Conservation (phyloP, 1,139 yeast species). For the Lipomyces yarrowii region DNA sequence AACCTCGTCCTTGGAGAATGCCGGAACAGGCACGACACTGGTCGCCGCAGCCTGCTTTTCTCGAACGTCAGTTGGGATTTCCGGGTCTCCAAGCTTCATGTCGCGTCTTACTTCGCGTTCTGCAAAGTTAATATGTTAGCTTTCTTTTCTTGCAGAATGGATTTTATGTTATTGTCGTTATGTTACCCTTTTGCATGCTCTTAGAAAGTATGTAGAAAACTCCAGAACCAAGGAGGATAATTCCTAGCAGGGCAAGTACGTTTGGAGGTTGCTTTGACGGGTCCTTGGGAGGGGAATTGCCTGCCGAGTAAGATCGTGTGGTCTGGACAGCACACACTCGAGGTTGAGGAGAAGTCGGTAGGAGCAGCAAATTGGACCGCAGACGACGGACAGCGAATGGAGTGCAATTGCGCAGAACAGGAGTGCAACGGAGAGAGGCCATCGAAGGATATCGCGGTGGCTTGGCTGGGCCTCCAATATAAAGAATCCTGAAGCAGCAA, state of each 20-base stretch:
- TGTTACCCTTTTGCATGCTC: slow-evolving; percentile 21
- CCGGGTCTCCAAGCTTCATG: slow-evolving; percentile 20
- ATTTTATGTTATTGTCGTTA: neutral
- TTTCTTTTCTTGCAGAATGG: neutral
- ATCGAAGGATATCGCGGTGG: neutral
- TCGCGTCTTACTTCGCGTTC: slow-evolving; percentile 27
- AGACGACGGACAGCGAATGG: neutral
- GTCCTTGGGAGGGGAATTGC: slow-evolving; percentile 9
- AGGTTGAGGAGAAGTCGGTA: neutral
- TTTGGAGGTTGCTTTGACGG: slow-evolving; percentile 26
- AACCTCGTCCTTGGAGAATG: slow-evolving; percentile 26
- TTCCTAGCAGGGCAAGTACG: slow-evolving; percentile 6
- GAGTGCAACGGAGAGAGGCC: neutral
- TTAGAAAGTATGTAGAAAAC: slow-evolving; percentile 18
- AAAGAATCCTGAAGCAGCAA: neutral
- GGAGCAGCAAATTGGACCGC: neutral
- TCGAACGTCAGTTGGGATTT: slow-evolving; percentile 9
- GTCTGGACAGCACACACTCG: neutral
- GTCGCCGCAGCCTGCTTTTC: neutral
- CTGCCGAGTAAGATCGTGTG: neutral
- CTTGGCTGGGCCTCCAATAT: neutral
- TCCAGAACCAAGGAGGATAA: slow-evolving; percentile 12
- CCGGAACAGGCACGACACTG: slow-evolving; percentile 6
- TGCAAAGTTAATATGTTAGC: neutral
- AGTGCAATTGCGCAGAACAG: neutral